Percentiles rank a stretch among this genome's conserved stretches.
Conservation (phyloP, 768 basidiomycete genomes). For the Lepiota brunneoincarnata region DNA sequence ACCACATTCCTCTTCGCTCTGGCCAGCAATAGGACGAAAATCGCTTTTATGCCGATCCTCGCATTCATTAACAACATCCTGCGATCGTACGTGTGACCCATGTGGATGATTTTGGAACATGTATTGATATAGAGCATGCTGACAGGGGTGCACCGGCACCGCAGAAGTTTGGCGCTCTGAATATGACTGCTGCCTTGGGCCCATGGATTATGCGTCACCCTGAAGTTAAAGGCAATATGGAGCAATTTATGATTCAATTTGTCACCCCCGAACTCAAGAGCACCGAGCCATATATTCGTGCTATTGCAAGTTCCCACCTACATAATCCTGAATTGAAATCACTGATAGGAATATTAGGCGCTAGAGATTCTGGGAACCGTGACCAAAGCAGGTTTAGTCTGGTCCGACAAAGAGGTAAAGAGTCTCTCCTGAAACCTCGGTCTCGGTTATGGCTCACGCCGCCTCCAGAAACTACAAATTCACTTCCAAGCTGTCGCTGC, state of each 20-base stretch:
- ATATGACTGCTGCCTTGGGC: constrained; percentile 75
- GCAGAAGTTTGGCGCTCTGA: constrained; percentile 82
- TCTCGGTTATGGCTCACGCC: not conserved
- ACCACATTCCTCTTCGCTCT: constrained; percentile 79
- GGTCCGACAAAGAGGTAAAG: constrained; percentile 59
- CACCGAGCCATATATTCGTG: constrained; percentile 69
- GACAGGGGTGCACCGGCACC: constrained; percentile 44
- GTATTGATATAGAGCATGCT: not conserved
- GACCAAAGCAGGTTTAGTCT: constrained; percentile 65
- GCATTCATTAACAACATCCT: constrained; percentile 76
- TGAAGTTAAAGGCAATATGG: constrained; percentile 73
- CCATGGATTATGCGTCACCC: constrained; percentile 84
- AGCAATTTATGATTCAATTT: constrained; percentile 70
- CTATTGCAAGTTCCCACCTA: constrained; percentile 55
- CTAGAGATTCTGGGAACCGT: constrained; percentile 78
- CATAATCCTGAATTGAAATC: constrained; percentile 3
- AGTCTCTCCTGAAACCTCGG: constrained; percentile 3
- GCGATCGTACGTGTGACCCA: constrained; percentile 47
- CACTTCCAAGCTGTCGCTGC: constrained; percentile 65
- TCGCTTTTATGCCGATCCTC: constrained; percentile 80
- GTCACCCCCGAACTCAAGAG: constrained; percentile 72
- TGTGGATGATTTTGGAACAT: not conserved
- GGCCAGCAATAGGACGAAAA: constrained; percentile 75
- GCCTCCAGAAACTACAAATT: constrained; percentile 51
- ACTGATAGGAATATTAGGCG: constrained; percentile 44